A percentile compares a stretch with the other conserved stretches of the same genome.
Evolutionary conservation across 345 rosid genomes (phyloP).

Genomic region (Populus pruinosa): DNA sequence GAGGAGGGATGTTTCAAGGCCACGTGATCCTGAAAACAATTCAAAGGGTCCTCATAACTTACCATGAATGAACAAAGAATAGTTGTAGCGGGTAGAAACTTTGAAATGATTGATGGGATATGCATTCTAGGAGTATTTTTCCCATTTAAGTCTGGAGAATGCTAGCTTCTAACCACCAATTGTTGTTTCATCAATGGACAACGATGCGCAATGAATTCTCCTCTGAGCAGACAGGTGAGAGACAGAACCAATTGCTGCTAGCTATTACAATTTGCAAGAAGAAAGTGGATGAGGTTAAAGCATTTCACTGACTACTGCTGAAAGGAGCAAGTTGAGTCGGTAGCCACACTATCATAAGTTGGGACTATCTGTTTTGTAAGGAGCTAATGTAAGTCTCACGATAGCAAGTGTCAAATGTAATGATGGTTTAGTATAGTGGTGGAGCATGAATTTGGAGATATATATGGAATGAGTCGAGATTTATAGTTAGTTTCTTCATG

Average conservation of each 20-base stretch:
- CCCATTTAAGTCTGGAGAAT: conserved; percentile 14
- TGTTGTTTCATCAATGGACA: conserved; percentile 17
- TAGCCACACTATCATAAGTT: background rate
- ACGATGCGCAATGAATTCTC: conserved; percentile 26
- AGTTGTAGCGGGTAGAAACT: conserved; percentile 2
- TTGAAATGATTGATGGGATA: conserved; percentile 30
- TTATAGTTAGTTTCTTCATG: no score
- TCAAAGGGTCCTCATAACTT: background rate
- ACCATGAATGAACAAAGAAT: background rate
- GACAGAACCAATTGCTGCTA: conserved; percentile 23
- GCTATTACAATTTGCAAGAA: background rate
- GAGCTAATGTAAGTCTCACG: conserved; percentile 11
- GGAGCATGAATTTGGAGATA: background rate
- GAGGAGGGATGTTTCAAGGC: background rate
- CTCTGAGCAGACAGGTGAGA: conserved; percentile 19
- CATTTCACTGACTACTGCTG: background rate
- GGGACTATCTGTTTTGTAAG: background rate
- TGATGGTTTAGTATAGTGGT: background rate
- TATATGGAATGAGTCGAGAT: background rate
- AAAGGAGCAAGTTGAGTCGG: background rate
- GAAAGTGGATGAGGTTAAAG: conserved; percentile 7
- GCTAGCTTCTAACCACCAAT: conserved; percentile 7
- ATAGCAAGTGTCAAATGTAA: background rate
- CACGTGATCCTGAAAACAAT: background rate
- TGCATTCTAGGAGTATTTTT: background rate